Percentiles rank a stretch among this genome's conserved stretches.
Conservation (phyloP, 441 rosid genomes). For the Pelargonium citronellum region DNA sequence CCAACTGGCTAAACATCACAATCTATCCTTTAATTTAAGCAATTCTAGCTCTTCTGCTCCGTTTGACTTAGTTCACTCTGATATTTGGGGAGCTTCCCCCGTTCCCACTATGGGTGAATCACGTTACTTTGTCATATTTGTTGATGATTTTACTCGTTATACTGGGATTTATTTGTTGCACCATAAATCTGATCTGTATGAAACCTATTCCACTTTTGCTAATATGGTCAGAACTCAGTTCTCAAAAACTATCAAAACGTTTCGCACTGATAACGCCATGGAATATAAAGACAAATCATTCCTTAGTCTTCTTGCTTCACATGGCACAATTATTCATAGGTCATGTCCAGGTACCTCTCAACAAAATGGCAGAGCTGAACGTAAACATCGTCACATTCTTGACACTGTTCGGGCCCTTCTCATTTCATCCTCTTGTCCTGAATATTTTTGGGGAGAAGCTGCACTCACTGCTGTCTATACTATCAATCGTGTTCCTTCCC, state of each 20-base stretch:
- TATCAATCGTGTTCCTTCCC: neutral
- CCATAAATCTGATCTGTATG: neutral
- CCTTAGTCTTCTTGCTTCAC: neutral
- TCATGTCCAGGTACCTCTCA: conserved; percentile 17
- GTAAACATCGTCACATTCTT: conserved; percentile 16
- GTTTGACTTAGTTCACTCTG: conserved; percentile 13
- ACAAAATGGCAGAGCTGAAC: conserved; percentile 21
- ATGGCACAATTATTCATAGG: neutral
- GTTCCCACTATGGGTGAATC: neutral
- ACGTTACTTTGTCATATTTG: conserved; percentile 8
- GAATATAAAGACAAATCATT: neutral
- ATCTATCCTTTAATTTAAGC: neutral
- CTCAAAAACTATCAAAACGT: neutral
- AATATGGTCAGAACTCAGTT: conserved; percentile 9
- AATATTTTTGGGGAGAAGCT: conserved; percentile 1
- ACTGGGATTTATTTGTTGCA: conserved; percentile 16
- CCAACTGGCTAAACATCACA: conserved; percentile 7
- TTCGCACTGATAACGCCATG: conserved; percentile 1
- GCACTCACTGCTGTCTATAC: conserved; percentile 1
- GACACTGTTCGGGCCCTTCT: neutral
- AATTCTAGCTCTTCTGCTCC: neutral
- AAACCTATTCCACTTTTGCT: conserved; percentile 4
- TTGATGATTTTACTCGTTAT: conserved; percentile 11
- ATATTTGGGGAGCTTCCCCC: conserved; percentile 2
- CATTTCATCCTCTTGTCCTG: neutral